phyloP scores from a whole-genome alignment of 208 protist species.

The Strigomonas galati region DNA sequence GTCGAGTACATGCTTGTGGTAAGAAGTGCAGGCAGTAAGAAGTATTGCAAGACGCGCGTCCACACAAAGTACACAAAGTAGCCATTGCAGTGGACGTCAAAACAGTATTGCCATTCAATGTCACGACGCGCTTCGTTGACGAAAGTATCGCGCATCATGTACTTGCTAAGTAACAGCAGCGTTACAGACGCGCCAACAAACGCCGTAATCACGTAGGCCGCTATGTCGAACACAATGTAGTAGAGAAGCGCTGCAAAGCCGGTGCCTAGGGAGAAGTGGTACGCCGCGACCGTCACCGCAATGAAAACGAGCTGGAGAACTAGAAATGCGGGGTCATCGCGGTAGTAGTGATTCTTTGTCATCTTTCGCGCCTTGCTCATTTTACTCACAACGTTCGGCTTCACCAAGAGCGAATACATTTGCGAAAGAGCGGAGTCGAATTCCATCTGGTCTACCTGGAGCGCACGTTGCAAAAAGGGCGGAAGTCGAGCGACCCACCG shows the following conservation, averaged over 20 bases:
- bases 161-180: slow-evolving; percentile 71
- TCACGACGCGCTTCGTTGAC: slow-evolving; percentile 49
- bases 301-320: slow-evolving; percentile 90
- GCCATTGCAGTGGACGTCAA: slow-evolving; percentile 97
- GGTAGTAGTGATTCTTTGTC: slow-evolving; percentile 97
- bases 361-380: slow-evolving; percentile 89
- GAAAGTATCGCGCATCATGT: slow-evolving; percentile 26
- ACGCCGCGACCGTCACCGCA: slow-evolving; percentile 53
- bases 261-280: slow-evolving; percentile 17
- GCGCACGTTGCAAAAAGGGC: slow-evolving; percentile 71
- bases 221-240: slow-evolving; percentile 49
- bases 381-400: slow-evolving; percentile 81
- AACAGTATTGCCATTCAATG: slow-evolving; percentile 94
- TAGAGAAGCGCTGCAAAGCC: slow-evolving; percentile 15
- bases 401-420: slow-evolving; percentile 84
- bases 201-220: slow-evolving; percentile 77
- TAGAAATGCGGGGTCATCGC: slow-evolving; percentile 96
- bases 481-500: slow-evolving; percentile 70
- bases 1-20: slow-evolving; percentile 23
- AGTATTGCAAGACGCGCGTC: slow-evolving; percentile 86
- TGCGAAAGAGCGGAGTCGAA: slow-evolving; percentile 89
- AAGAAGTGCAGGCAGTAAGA: slow-evolving; percentile 52
- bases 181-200: slow-evolving; percentile 62
- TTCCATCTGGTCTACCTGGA: slow-evolving; percentile 90
- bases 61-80: slow-evolving; percentile 95